Base-by-base conservation (phyloP, 805 yeast genomes). In the Ogataea naganishii region DNA sequence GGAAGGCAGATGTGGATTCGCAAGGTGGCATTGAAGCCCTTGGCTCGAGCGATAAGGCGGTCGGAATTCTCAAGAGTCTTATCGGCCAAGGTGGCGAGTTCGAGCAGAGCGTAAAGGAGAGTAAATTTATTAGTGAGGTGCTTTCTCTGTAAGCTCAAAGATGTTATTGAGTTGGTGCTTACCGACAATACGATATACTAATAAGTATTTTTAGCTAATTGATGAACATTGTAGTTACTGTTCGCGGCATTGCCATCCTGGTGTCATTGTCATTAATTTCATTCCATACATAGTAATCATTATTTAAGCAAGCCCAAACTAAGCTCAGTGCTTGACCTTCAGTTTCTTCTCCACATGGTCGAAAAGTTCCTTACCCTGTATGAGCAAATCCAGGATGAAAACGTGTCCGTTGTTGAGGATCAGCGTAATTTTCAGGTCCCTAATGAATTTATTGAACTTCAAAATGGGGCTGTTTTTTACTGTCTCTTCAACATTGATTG, bases 331-430 rank as follows among this genome's bases (percentile, higher is more conserved):
- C n/a, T n/a, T n/a, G n/a, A n/a, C n/a, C 17, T 44, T 42, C 25
- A 37, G 30, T 24, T 38, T 33, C 29, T 42, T 46, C 31, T 67
- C 70, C 35, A 67, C 58, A 14, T 45, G 45, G 27, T 69, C 70
- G 41, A 71, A 71, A 8, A 59, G 57, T 33, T 51, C 45, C 31
- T 69, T 70, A 36, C 69, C 71, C 29, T 69, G 66, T 14, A 72
- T 44, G 24, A 77, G 44, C 1, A 77, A 58, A 42, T 78, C 85
- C 42, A 78, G 62, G 9, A 72, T 62, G 30, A 68, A 69, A 2
- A 77, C 59, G 40, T 73, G 68, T 1, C 77, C 79, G 12, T 80
- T 78, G 41, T 78, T 77, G 20, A 70, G 40, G 12, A 53, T 49
- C 24, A 69, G 47, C 20, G 75, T 56, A 33, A 60, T 43, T 40